phyloP scores from a whole-genome alignment of 2,329 filamentous ascomycete genomes.

The Myotisia sp. region DNA sequence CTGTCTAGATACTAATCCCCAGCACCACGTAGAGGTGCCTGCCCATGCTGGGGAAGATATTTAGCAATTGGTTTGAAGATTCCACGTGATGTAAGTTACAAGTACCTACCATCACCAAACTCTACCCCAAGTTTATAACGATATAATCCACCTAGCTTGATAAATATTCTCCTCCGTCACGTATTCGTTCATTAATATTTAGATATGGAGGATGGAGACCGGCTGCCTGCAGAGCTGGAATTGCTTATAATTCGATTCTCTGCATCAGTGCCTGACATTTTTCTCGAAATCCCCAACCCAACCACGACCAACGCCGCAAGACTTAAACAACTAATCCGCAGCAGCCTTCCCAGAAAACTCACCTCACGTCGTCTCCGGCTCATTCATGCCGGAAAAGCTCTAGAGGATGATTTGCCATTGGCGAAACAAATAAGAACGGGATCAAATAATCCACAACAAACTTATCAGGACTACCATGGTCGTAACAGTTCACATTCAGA shows the following conservation, averaged over 20 bases:
- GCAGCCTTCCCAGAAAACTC: slow-evolving; percentile 48
- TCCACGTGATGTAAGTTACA: too few species aligned
- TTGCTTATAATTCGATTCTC: slow-evolving; percentile 86
- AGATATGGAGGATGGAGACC: slow-evolving; percentile 9
- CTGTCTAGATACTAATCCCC: too few species aligned
- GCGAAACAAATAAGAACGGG: slow-evolving; percentile 52
- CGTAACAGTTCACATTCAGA: too few species aligned
- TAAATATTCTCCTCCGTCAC: too few species aligned
- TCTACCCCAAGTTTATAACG: too few species aligned
- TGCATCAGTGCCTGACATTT: slow-evolving; percentile 66
- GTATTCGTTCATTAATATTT: too few species aligned
- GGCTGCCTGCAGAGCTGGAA: slow-evolving; percentile 14
- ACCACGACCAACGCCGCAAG: slow-evolving; percentile 56
- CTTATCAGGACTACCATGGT: neutral
- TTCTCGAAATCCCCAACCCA: slow-evolving; percentile 58
- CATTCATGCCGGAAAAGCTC: slow-evolving; percentile 77
- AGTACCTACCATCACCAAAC: too few species aligned
- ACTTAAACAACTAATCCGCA: slow-evolving; percentile 70
- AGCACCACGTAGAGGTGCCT: too few species aligned
- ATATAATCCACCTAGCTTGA: too few species aligned
- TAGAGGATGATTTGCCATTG: slow-evolving; percentile 59
- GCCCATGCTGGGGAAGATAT: too few species aligned
- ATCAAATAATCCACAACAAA: slow-evolving; percentile 10
- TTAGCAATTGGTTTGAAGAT: too few species aligned
- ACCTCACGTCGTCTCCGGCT: slow-evolving; percentile 63